These are phyloP conservation scores for Lactarius quietus DNA, from an alignment of 768 basidiomycete genomes.

Conservation along the genomic window DNA sequence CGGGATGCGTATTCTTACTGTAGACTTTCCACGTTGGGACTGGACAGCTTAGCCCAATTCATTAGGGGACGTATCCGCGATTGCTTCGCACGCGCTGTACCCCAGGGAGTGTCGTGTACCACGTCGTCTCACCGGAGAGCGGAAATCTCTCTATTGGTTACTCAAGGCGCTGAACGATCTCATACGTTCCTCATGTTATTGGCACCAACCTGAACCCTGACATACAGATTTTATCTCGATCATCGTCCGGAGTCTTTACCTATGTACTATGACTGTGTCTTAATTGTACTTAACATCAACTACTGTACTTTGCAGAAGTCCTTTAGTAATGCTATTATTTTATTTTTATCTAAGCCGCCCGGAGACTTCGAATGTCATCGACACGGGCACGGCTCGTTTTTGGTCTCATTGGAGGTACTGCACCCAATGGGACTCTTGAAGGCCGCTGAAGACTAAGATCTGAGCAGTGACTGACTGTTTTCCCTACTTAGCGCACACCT, in stretches of 20 bases:
- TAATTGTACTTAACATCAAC: too few species aligned
- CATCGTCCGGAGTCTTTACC: too few species aligned
- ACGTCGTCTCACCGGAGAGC: not conserved
- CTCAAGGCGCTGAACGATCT: not conserved
- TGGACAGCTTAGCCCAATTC: not conserved
- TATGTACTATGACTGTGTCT: not conserved
- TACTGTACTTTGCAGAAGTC: too few species aligned
- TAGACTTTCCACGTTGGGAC: not conserved
- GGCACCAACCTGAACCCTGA: not conserved
- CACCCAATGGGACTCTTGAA: too few species aligned
- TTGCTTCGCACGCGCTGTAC: not conserved
- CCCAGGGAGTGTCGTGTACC: not conserved
- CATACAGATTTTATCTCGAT: too few species aligned
- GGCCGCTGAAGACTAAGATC: too few species aligned
- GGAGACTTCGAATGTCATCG: too few species aligned
- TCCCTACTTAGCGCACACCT: constrained; percentile 69
- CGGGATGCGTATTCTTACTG: not conserved
- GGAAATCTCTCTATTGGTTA: not conserved
- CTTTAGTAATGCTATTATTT: not conserved
- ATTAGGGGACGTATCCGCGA: not conserved
- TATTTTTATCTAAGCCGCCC: too few species aligned
- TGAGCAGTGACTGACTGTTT: too few species aligned
- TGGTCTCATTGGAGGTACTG: too few species aligned
- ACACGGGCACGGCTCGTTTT: too few species aligned
- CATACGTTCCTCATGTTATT: not conserved